phyloP scores from a whole-genome alignment of 148 eudicot genomes.

The Diospyros lotus region DNA sequence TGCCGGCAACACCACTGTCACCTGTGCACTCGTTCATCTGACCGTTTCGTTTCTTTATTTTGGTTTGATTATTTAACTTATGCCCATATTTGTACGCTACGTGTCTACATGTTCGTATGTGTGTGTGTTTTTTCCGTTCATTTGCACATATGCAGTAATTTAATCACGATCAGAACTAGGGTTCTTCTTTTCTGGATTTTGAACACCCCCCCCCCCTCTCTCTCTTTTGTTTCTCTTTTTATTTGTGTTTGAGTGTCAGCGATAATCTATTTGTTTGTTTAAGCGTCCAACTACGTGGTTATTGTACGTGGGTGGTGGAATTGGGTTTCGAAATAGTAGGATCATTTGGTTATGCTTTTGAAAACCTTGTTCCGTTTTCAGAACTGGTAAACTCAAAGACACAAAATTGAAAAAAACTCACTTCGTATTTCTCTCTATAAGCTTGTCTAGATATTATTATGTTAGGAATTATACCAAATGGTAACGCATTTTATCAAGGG shows the following conservation, averaged over 20 bases:
- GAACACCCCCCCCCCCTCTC: background rate
- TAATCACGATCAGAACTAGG: background rate
- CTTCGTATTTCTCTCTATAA: background rate
- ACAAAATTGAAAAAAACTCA: too few species aligned
- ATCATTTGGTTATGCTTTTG: background rate
- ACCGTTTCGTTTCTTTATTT: too few species aligned
- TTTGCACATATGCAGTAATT: too few species aligned
- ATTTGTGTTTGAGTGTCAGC: background rate
- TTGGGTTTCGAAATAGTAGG: background rate
- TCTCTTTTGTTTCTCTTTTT: too few species aligned
- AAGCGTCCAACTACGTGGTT: background rate
- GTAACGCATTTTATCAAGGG: too few species aligned
- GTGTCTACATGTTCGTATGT: too few species aligned
- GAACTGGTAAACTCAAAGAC: too few species aligned
- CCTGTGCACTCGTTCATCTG: background rate
- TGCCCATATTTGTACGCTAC: too few species aligned
- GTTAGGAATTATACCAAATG: too few species aligned
- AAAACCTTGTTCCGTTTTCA: too few species aligned
- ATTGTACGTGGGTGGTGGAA: background rate
- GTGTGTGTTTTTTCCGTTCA: too few species aligned
- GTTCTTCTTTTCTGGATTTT: background rate
- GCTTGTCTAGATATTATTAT: background rate
- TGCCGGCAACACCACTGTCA: background rate
- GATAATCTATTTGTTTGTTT: background rate
- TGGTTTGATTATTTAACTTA: too few species aligned